Conservation (phyloP, 2,329 filamentous ascomycete genomes). For the Aspergillus bombycis region DNA sequence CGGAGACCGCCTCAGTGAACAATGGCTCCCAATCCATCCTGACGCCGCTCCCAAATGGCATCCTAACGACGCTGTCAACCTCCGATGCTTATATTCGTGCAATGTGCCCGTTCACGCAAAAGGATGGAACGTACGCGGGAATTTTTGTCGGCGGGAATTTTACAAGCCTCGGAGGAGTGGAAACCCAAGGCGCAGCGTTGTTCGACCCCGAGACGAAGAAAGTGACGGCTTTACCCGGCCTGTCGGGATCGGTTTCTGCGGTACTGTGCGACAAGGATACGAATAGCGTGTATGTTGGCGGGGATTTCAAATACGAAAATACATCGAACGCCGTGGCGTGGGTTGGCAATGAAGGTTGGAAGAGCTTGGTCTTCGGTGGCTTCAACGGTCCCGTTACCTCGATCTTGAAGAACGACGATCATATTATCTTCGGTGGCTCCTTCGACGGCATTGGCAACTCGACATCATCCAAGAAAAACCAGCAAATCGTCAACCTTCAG, state of each 20-base stretch:
- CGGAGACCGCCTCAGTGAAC: slow-evolving; percentile 59
- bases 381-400: slow-evolving; percentile 92
- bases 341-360: slow-evolving; percentile 70
- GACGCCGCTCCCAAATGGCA: slow-evolving; percentile 80
- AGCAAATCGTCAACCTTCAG: slow-evolving; percentile 81
- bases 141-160: slow-evolving; percentile 94
- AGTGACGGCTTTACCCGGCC: slow-evolving; percentile 74
- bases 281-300: slow-evolving; percentile 87
- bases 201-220: slow-evolving; percentile 73
- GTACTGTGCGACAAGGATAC: slow-evolving; percentile 78
- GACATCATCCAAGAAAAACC: slow-evolving; percentile 60
- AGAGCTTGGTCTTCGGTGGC: slow-evolving; percentile 83
- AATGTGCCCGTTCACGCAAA: slow-evolving; percentile 78
- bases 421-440: slow-evolving; percentile 87
- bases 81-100: slow-evolving; percentile 83
- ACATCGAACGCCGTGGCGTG: slow-evolving; percentile 90
- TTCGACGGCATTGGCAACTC: slow-evolving; percentile 89
- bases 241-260: slow-evolving; percentile 80
- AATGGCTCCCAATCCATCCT: slow-evolving; percentile 84
- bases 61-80: slow-evolving; percentile 71
- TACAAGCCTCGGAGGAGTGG: slow-evolving; percentile 77
- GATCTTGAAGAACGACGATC: slow-evolving; percentile 79
- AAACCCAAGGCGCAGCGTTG: slow-evolving; percentile 78
- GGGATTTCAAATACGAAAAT: slow-evolving; percentile 76
- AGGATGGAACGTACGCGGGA: slow-evolving; percentile 68